Evolutionary conservation across 2,329 filamentous ascomycete genomes (phyloP), one percentile per base, ranked within the genome.

Genomic region (Colletotrichum graminicola): DNA sequence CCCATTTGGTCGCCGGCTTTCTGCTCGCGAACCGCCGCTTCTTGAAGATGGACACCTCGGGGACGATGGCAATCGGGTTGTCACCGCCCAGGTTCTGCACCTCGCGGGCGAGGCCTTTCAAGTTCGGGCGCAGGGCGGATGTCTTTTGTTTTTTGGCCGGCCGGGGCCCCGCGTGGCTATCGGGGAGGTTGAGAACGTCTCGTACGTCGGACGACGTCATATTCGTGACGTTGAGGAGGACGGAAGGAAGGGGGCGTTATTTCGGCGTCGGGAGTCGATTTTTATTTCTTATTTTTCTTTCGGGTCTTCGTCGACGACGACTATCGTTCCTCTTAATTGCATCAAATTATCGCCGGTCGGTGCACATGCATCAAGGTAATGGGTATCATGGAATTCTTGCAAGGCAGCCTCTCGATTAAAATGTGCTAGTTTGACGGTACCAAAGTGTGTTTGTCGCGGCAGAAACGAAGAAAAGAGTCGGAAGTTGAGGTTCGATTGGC

Each of bases 121-220:
- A 78, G 73, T 87, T 90, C 51, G 85, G 86, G 64, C 85, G 84
- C 74, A 91, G 88, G 57, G 87, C 88, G 21, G 87, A 84, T 8
- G 89, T 84, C 79, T 93, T 94, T 76, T 92, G 90, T 79, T 95
- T 95, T 84, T 96, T 97, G 54, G 88, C 83, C 51, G 91, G 89
- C 73, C 91, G 84, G 65, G 85, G 78, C 62, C 82, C 83, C 62
- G 83, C 77, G 62, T 82, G 76, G 72, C 84, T 82, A 41, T 90
- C 91, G 76, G 92, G 91, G 79, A 97, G 86, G 81, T 95, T 94
- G 78, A 97, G 90, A 79, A 97, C 93, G 80, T 97, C 94, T 84
- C 93, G 94, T 76, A 97, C 90, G 86, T 97, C 94, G 80, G 91
- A 89, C 74, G 92, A 92, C 73, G 91, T 87, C 91, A 93, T 93